These are phyloP conservation scores for Catunica adiposa DNA, from an alignment of 2,329 filamentous ascomycete species.

Conservation along the genomic window DNA sequence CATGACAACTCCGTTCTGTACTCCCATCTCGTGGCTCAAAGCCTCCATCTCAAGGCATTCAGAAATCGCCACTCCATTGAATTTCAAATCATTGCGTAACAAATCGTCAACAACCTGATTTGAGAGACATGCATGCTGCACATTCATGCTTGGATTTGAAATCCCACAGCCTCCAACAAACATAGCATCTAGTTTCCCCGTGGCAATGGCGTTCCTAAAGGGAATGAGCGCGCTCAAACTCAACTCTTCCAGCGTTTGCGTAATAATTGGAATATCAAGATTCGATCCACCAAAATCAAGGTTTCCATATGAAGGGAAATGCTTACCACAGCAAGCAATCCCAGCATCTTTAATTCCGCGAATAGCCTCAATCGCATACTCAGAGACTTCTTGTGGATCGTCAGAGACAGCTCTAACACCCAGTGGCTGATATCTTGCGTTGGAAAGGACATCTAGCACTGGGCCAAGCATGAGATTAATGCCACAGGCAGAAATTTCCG, in stretches of 20 bases:
- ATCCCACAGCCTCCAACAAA: slow-evolving; percentile 93
- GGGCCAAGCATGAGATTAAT: slow-evolving; percentile 93
- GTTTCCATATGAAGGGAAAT: slow-evolving; percentile 93
- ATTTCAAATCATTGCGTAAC: slow-evolving; percentile 73
- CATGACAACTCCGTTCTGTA: slow-evolving; percentile 93
- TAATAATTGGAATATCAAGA: slow-evolving; percentile 86
- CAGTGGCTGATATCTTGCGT: slow-evolving; percentile 76
- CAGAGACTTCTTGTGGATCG: slow-evolving; percentile 86
- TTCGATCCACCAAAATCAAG: slow-evolving; percentile 84
- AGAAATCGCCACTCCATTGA: slow-evolving; percentile 82
- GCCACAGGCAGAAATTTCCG: slow-evolving; percentile 80
- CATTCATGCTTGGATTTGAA: slow-evolving; percentile 77
- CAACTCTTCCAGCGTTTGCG: slow-evolving; percentile 80
- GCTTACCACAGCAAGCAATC: slow-evolving; percentile 78
- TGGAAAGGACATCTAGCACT: slow-evolving; percentile 83
- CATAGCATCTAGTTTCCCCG: slow-evolving; percentile 73
- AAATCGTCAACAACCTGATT: slow-evolving; percentile 87
- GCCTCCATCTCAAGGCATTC: slow-evolving; percentile 97
- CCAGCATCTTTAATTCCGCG: slow-evolving; percentile 87
- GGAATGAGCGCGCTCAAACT: slow-evolving; percentile 84
- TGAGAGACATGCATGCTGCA: slow-evolving; percentile 86
- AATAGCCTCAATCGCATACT: slow-evolving; percentile 79
- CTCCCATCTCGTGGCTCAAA: slow-evolving; percentile 87
- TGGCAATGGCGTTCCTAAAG: slow-evolving; percentile 75
- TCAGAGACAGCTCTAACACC: slow-evolving; percentile 83